Evolutionary conservation across 805 yeast genomes (phyloP).

Genomic region (Myxozyma monticola): DNA sequence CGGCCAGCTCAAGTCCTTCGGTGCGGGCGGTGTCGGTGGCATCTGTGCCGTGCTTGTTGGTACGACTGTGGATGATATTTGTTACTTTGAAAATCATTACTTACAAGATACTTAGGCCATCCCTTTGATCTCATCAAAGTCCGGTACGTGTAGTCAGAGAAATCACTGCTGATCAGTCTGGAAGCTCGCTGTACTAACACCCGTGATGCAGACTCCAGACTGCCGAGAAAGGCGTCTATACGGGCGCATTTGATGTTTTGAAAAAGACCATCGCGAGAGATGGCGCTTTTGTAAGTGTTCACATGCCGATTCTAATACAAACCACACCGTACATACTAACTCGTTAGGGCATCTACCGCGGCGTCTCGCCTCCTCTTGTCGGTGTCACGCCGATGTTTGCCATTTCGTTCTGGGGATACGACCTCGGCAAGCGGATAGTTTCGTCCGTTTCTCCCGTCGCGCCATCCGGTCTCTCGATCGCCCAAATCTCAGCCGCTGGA

Average conservation of each 20-base stretch:
- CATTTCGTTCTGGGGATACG: conserved; percentile 98
- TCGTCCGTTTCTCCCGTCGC: conserved; percentile 39
- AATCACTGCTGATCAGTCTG: no score
- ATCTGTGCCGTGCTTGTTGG: conserved; percentile 93
- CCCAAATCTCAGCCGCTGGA: conserved; percentile 86
- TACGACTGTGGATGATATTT: background rate
- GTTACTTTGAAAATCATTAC: background rate
- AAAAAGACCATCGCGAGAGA: conserved; percentile 66
- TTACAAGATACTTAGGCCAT: conserved; percentile 45
- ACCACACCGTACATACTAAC: background rate
- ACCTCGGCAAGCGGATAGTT: conserved; percentile 81
- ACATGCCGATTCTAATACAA: background rate
- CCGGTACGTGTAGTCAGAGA: conserved; percentile 14
- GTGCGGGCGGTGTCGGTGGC: conserved; percentile 96
- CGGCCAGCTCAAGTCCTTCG: conserved; percentile 83
- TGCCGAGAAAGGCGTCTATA: conserved; percentile 55
- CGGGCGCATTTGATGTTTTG: conserved; percentile 66
- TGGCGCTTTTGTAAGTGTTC: conserved; percentile 49
- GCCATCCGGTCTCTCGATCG: conserved; percentile 53
- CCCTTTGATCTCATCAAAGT: conserved; percentile 95
- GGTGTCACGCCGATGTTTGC: conserved; percentile 99
- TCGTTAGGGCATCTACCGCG: conserved; percentile 73
- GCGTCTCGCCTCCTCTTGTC: conserved; percentile 89
- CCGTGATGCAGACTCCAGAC: conserved; percentile 67
- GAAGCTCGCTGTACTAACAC: background rate